Evolutionary conservation across 2,329 filamentous ascomycete genomes (phyloP), one percentile per base, ranked within the genome.

Genomic region (Proliferodiscus dingleyae): DNA sequence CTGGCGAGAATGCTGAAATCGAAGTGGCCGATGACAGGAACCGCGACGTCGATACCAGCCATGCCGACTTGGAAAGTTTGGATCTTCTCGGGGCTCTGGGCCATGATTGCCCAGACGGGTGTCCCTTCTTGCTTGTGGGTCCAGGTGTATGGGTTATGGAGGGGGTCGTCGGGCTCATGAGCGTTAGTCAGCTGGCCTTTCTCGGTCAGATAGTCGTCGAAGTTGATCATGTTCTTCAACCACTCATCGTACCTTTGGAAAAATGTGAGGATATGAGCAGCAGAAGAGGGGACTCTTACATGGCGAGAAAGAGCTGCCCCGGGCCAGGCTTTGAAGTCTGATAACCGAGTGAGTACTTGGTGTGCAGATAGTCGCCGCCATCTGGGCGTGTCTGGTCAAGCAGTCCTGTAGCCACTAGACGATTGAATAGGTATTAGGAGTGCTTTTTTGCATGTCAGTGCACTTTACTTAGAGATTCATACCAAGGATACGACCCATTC

Each of bases 51-150:
- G 3, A 66, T 52, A 8, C 63, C 64, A 1, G 61, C 49, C 61
- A 66, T 64, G 24, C 55, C 58, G 2, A 51, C 59, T 46, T 65
- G 63, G 30, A 66, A 66, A 1, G 52, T 51, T 18, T 52, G 45
- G 13, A 66, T 46, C 11, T 56, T 54, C 45, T 63, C 56, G 0
- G 59, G 60, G 18, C 65, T 46, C 44, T 61, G 52, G 26, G 55
- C 58, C 61, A 65, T 66, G 45, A 66, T 64, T 37, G 51, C 49
- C 61, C 61, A 65, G 1, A 64, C 58, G 2, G 59, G 61, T 0
- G 60, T 62, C 13, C 64, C 64, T n/a, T 64, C 61, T 38, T 65
- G 57, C 16, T 61, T 61, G 49, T 60, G 55, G 46, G 55, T 59
- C 29, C 50, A 56, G 1, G 61, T 66, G 39, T 60, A 64, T 1